A percentile compares a stretch with the other conserved stretches of the same genome.
These are phyloP conservation scores for Epichloe amarillans DNA, from an alignment of 2,329 filamentous ascomycete species.

Conservation along the genomic window DNA sequence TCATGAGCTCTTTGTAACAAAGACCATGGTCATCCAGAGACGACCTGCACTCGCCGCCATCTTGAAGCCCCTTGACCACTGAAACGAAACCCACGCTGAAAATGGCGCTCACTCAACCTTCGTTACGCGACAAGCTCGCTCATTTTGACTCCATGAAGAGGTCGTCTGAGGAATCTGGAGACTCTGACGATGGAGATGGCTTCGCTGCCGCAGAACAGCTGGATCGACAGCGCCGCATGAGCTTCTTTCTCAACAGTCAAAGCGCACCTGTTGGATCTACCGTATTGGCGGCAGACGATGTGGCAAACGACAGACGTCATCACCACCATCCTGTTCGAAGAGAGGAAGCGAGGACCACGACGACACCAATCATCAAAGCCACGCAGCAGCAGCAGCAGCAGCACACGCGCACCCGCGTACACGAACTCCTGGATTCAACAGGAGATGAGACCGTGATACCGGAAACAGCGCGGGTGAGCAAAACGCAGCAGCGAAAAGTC, in stretches of 20 bases:
- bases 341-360: background rate
- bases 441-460: slow-evolving; percentile 17
- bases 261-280: background rate
- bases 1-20: too few species aligned
- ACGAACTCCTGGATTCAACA: background rate
- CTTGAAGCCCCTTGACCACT: background rate
- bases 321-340: background rate
- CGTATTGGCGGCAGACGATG: background rate
- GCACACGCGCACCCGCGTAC: background rate
- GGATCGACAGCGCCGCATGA: slow-evolving; percentile 1
- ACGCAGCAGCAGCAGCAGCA: slow-evolving; percentile 13
- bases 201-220: background rate
- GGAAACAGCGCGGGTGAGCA: slow-evolving; percentile 15
- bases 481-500: slow-evolving; percentile 17
- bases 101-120: slow-evolving; percentile 1
- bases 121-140: slow-evolving; percentile 25
- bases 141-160: slow-evolving; percentile 31
- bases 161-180: slow-evolving; percentile 7
- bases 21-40: too few species aligned
- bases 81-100: background rate
- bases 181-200: background rate
- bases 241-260: background rate
- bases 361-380: slow-evolving; percentile 14
- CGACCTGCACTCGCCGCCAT: background rate
- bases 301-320: background rate